phyloP scores from a whole-genome alignment of 768 basidiomycete species.

The Phallus indusiatus region DNA sequence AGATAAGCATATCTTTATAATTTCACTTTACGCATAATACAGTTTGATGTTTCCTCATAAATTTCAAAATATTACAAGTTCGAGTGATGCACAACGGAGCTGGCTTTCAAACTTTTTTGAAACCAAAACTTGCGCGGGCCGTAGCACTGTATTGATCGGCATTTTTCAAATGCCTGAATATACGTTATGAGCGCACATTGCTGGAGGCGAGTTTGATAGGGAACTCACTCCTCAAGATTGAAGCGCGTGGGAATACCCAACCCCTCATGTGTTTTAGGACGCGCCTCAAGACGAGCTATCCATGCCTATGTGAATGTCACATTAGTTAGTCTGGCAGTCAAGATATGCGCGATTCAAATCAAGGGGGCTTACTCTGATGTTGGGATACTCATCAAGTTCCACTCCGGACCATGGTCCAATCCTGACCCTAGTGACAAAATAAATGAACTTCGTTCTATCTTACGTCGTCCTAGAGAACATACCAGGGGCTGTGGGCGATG shows the following conservation, averaged over 20 bases:
- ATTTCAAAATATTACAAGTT: too few species aligned
- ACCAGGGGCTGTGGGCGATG: slow-evolving; percentile 4
- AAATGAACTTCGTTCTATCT: too few species aligned
- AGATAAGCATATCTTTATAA: too few species aligned
- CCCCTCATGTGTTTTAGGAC: slow-evolving; percentile 1
- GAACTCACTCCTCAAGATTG: slow-evolving; percentile 1
- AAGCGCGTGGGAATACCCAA: neutral
- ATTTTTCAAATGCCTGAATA: neutral
- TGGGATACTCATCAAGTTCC: neutral
- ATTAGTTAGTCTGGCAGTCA: neutral
- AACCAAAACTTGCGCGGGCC: slow-evolving; percentile 1
- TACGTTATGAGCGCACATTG: neutral
- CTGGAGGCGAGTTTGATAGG: neutral
- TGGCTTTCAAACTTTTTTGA: slow-evolving; percentile 1
- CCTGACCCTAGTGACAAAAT: neutral
- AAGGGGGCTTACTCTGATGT: neutral
- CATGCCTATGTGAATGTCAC: neutral
- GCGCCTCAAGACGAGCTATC: neutral
- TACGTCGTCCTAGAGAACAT: neutral
- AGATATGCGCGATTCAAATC: neutral
- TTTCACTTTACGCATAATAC: too few species aligned
- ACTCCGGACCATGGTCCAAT: slow-evolving; percentile 4
- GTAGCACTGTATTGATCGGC: neutral
- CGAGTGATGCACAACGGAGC: too few species aligned
- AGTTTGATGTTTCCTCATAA: too few species aligned